Evolutionary conservation across 345 rosid species (phyloP), one percentile per base, ranked within the genome.

Genomic region (Pugionium cornutum): DNA sequence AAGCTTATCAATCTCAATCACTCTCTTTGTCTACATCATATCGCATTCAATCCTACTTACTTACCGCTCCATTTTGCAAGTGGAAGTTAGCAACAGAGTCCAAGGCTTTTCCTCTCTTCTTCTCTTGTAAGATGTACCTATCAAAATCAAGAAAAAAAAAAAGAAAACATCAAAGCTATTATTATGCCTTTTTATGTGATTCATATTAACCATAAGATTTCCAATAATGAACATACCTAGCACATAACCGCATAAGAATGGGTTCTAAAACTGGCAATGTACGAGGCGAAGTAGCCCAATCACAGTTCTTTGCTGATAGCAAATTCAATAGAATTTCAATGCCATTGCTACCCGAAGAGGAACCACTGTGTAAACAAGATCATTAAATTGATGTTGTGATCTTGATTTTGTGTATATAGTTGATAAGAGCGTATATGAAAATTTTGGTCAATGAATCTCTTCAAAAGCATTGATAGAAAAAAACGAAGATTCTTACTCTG

Each of bases 21-120:
- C 28, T 55, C 2, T 28, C 1, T 5, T 47, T 41, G 0, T 9
- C 40, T 37, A 49, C 11, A 35, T 0, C 39, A 3, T 44, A 10
- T 58, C 5, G 8, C 37, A 53, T 66, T 39, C 9, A 36, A 4
- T 46, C 18, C 3, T 26, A 61, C 85, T 65, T 84, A 90, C 97
- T 65, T 84, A 90, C 97, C 72, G 96, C 95, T 72, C 99, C 97
- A 79, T 90, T 94, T 82, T 90, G 96, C 86, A 90, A 77, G 81
- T 88, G 99, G 79, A 94, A 94, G 75, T 94, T 94, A 61, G 96
- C 88, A 70, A 90, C 99, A 36, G 97, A 88, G 64, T 94, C 97
- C 62, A 94, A 81, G 52, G 97, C 95, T 76, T 88, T 94, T 41
- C 95, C 99, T 81, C 97, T 83, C 78, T 90, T 88, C 72, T 94